A percentile compares a stretch with the other conserved stretches of the same genome.
Conservation (phyloP, 371 early-diverging fungal species). For the Mucor velutinosus region DNA sequence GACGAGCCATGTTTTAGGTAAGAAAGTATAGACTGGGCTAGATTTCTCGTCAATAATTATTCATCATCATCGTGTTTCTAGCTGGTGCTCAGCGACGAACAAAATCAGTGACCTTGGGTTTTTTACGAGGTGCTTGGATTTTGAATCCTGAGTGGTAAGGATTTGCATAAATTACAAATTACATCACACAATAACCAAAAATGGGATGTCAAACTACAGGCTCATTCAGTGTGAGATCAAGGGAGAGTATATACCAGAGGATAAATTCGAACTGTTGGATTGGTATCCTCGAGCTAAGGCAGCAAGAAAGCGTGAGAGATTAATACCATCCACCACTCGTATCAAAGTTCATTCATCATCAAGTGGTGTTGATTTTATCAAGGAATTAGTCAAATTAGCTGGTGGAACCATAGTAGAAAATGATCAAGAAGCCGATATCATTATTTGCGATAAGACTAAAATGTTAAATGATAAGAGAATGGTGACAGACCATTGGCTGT, state of each 20-base stretch:
- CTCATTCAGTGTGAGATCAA: conserved; percentile 4
- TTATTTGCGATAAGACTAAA: conserved; percentile 13
- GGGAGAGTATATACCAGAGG: conserved; percentile 1
- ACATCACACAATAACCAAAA: not conserved
- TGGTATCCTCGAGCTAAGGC: conserved; percentile 13
- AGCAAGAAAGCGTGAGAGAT: not conserved
- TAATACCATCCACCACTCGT: conserved; percentile 6
- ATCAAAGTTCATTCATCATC: conserved; percentile 5
- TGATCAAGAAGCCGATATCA: conserved; percentile 12
- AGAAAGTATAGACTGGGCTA: not conserved
- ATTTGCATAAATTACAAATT: conserved; percentile 1
- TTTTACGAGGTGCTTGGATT: conserved; percentile 19
- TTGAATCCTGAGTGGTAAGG: conserved; percentile 21
- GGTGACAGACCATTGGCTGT: conserved; percentile 21
- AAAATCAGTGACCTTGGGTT: conserved; percentile 12
- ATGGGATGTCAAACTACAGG: not conserved
- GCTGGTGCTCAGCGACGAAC: conserved; percentile 20
- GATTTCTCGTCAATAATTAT: not conserved
- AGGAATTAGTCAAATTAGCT: conserved; percentile 7
- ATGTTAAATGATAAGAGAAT: conserved; percentile 3
- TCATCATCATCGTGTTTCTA: conserved; percentile 3
- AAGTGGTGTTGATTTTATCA: conserved; percentile 2
- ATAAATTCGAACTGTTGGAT: conserved; percentile 8
- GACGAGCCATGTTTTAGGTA: conserved; percentile 23
- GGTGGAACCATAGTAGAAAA: conserved; percentile 7